Percentiles rank a stretch among this genome's conserved stretches.
phyloP scores from a whole-genome alignment of 768 basidiomycete species.

The Psilocybe azurescens region DNA sequence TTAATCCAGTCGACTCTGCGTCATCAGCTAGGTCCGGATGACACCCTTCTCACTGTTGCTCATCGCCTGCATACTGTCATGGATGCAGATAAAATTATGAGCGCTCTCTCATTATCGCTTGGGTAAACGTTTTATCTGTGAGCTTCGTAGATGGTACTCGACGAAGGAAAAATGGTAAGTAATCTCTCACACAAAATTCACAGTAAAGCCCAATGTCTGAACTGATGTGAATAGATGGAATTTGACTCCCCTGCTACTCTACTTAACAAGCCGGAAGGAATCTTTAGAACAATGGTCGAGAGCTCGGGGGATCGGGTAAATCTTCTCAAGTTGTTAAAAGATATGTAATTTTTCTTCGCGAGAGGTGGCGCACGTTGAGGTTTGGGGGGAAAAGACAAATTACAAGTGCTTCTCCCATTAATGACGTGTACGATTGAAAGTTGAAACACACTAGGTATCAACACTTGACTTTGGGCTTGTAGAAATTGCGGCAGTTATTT shows the following conservation, averaged over 20 bases:
- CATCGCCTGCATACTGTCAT: conserved; percentile 71
- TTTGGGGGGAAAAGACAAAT: too few species aligned
- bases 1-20: conserved; percentile 73
- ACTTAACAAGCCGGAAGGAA: neutral
- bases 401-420: too few species aligned
- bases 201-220: neutral
- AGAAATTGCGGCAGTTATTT: too few species aligned
- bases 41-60: conserved; percentile 68
- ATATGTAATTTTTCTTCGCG: neutral
- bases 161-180: conserved; percentile 53
- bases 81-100: conserved; percentile 59
- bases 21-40: conserved; percentile 59
- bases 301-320: conserved; percentile 2
- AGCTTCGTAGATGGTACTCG: conserved; percentile 47
- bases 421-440: too few species aligned
- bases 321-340: neutral
- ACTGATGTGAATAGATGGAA: conserved; percentile 10
- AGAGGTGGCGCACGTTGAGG: too few species aligned
- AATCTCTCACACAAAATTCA: neutral
- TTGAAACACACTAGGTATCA: too few species aligned
- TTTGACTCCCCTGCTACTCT: conserved; percentile 11
- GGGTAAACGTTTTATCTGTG: neutral
- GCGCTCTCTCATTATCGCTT: conserved; percentile 14
- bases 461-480: too few species aligned
- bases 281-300: conserved; percentile 13